Evolutionary conservation across 805 yeast species (phyloP).

Genomic region (Blastobotrys mokoenaii): DNA sequence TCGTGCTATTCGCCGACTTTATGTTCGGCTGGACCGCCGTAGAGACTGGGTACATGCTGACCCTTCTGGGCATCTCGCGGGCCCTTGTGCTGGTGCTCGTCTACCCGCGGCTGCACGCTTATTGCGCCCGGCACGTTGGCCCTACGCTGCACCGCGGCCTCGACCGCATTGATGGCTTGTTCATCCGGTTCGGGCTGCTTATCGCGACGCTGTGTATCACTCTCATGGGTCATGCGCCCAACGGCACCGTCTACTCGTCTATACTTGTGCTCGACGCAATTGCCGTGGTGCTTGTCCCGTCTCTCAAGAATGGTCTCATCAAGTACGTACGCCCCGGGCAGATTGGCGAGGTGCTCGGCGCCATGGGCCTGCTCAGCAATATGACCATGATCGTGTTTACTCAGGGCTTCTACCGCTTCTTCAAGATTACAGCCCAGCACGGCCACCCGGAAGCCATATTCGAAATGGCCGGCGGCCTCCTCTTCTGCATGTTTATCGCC

Average conservation of each 20-base stretch:
- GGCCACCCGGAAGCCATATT: slow-evolving; percentile 15
- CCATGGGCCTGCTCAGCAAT: slow-evolving; percentile 16
- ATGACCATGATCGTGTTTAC: slow-evolving; percentile 17
- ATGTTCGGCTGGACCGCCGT: slow-evolving; percentile 26
- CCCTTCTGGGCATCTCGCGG: slow-evolving; percentile 20
- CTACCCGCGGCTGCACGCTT: slow-evolving; percentile 17
- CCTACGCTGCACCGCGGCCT: slow-evolving; percentile 4
- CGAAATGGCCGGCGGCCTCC: slow-evolving; percentile 12
- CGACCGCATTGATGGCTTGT: slow-evolving; percentile 15
- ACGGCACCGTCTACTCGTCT: slow-evolving; percentile 9
- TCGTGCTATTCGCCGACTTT: slow-evolving; percentile 23
- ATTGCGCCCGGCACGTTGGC: slow-evolving; percentile 3
- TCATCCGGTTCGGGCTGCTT: slow-evolving; percentile 16
- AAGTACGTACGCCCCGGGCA: slow-evolving; percentile 17
- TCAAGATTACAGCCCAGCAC: slow-evolving; percentile 13
- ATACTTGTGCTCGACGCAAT: slow-evolving; percentile 15
- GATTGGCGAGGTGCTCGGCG: slow-evolving; percentile 23
- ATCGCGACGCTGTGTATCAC: slow-evolving; percentile 1
- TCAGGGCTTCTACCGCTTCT: slow-evolving; percentile 12
- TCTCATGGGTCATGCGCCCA: slow-evolving; percentile 14
- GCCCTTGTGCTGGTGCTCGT: slow-evolving; percentile 19
- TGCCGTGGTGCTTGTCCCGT: slow-evolving; percentile 17
- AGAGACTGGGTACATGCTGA: slow-evolving; percentile 26
- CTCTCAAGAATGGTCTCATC: slow-evolving; percentile 18
- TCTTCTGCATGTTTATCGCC: slow-evolving; percentile 6